Evolutionary conservation across 2,329 filamentous ascomycete species (phyloP), one percentile per base, ranked within the genome.

Genomic region (Ophiostoma fasciatum): DNA sequence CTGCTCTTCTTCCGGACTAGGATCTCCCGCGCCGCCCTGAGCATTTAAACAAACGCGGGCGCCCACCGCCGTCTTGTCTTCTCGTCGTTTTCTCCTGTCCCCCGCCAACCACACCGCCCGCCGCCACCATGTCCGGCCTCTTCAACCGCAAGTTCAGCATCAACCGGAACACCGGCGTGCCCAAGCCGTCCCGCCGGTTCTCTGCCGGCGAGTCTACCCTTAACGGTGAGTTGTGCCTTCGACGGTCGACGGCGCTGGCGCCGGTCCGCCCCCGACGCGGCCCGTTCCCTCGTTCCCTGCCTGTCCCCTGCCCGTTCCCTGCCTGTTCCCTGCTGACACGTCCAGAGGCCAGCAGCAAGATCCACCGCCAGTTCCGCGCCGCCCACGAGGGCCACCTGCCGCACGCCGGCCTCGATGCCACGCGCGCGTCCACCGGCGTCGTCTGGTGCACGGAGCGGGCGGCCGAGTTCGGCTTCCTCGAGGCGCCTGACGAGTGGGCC

Each of bases 361-460:
- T 85, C 52, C 87, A 94, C 59, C 74, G 79, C 44, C 81, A 92
- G 55, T 94, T 94, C 63, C 81, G 87, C 49, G 74, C 76, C 53
- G 82, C 83, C 45, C 87, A 94, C 59, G 83, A 90, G 58, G 87
- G 87, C 40, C 85, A 93, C 62, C 77, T 82, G 54, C 79, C 83
- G 32, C 87, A 94, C 57, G 84, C 87, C 41, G 88, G 87, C 48
- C 78, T 94, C 46, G 87, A 94, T 52, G 80, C 84, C 37, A 81
- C 76, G 42, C 75, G 85, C 56, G 81, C 84, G 30, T 92, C 82
- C 13, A 96, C 88, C 12, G 88, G 88, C 58, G 88, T 94, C 4
- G 82, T 94, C 45, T 94, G 88, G 88, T 85, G 79, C 46, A 84
- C 78, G 4, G 82, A 90, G 61, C 78, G 83, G 48, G 87, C 87